phyloP scores from a whole-genome alignment of 305 asterid species.

The Fraxinus velutina region DNA sequence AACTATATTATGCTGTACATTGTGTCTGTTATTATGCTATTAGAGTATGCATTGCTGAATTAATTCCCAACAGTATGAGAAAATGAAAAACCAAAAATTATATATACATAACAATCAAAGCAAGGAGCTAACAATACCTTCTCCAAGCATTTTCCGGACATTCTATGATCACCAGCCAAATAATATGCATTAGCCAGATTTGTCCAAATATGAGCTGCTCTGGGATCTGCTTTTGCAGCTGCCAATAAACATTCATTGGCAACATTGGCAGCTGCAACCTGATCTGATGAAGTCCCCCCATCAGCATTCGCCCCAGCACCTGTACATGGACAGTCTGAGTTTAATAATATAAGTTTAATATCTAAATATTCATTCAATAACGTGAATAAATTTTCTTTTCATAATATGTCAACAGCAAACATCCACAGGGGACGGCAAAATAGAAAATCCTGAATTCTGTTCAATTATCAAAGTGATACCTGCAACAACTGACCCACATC shows the following conservation, averaged over 20 bases:
- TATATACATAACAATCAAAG: not conserved
- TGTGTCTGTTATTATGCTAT: too few species aligned
- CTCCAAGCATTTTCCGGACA: slow-evolving; percentile 84
- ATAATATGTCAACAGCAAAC: not conserved
- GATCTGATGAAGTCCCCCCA: slow-evolving; percentile 46
- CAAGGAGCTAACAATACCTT: slow-evolving; percentile 44
- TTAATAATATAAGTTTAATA: slow-evolving; percentile 3
- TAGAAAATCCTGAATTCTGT: not conserved
- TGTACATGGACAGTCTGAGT: slow-evolving; percentile 20
- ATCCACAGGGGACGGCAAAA: slow-evolving; percentile 2
- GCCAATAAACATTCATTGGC: slow-evolving; percentile 93
- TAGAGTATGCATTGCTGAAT: too few species aligned
- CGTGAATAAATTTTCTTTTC: not conserved
- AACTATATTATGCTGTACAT: too few species aligned
- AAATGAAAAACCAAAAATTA: not conserved
- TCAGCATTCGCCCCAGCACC: slow-evolving; percentile 80
- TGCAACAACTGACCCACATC: slow-evolving; percentile 69
- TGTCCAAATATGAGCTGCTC: slow-evolving; percentile 83
- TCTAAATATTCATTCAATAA: not conserved
- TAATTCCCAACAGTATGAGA: not conserved
- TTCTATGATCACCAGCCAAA: slow-evolving; percentile 76
- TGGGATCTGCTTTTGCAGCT: slow-evolving; percentile 74
- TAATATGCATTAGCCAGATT: slow-evolving; percentile 83
- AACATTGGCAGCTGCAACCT: slow-evolving; percentile 52
- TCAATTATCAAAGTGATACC: slow-evolving; percentile 41